phyloP scores from a whole-genome alignment of 768 basidiomycete genomes.

The Xerocomellus chrysenteron region DNA sequence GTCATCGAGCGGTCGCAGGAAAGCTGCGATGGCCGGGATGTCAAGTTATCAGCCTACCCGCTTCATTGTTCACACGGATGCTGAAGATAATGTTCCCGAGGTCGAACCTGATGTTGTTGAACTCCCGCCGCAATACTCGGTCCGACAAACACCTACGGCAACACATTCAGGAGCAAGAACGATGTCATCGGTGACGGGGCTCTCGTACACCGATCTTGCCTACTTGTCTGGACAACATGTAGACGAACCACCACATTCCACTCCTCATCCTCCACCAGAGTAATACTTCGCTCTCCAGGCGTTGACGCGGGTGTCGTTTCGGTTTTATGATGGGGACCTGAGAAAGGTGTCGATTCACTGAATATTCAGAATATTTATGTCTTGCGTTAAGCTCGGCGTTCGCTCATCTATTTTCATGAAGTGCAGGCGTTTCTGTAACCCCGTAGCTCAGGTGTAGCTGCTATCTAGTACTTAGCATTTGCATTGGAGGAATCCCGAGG shows the following conservation, averaged over 20 bases:
- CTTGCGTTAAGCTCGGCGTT: not conserved
- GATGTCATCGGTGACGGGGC: conserved; percentile 7
- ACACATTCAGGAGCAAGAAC: conserved; percentile 10
- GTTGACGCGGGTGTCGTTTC: not conserved
- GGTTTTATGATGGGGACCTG: not conserved
- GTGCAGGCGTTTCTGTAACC: not conserved
- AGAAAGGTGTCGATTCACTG: not conserved
- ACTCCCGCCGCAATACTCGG: conserved; percentile 73
- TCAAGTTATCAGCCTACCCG: conserved; percentile 44
- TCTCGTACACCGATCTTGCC: conserved; percentile 7
- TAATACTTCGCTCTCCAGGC: conserved; percentile 1
- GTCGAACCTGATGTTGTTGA: conserved; percentile 59
- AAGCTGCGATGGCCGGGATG: conserved; percentile 54
- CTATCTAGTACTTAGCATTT: not conserved
- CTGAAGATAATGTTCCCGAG: conserved; percentile 51
- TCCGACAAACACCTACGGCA: conserved; percentile 37
- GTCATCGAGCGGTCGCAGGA: conserved; percentile 46
- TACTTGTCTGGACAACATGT: conserved; percentile 12
- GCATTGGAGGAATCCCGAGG: not conserved
- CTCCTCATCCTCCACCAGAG: conserved; percentile 9
- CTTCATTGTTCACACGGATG: conserved; percentile 68
- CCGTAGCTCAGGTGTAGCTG: not conserved
- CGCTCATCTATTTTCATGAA: conserved; percentile 10
- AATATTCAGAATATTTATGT: conserved; percentile 8
- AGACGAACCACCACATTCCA: conserved; percentile 2